Conservation (phyloP, 805 yeast species). For the Metschnikowia matae region DNA sequence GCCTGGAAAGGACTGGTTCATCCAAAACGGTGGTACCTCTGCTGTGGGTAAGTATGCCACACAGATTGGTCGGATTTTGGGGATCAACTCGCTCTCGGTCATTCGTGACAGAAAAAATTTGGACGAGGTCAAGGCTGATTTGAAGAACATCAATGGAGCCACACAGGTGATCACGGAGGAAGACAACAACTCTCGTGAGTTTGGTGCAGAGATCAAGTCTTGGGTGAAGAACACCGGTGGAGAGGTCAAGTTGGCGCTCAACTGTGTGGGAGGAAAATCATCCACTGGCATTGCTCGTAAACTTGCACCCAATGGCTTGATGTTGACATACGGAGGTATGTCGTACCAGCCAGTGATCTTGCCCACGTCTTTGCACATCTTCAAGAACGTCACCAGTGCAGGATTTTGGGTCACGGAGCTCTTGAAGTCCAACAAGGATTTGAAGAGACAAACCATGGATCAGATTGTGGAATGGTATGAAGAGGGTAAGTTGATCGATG, state of each 20-base stretch:
- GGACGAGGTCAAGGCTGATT: conserved; percentile 50
- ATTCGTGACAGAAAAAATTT: conserved; percentile 82
- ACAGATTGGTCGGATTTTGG: conserved; percentile 77
- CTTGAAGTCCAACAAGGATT: conserved; percentile 31
- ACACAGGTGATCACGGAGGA: conserved; percentile 87
- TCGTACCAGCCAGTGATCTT: conserved; percentile 90
- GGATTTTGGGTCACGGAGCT: conserved; percentile 90
- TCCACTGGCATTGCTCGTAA: conserved; percentile 81
- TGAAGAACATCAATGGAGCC: conserved; percentile 66
- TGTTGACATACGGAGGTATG: conserved; percentile 97
- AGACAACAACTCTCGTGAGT: conserved; percentile 66
- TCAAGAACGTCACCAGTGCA: conserved; percentile 76
- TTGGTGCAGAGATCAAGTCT: conserved; percentile 54
- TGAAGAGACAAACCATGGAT: conserved; percentile 34
- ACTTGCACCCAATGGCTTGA: conserved; percentile 64
- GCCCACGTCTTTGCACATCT: conserved; percentile 85
- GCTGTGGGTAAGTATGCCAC: conserved; percentile 91
- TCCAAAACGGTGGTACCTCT: conserved; percentile 95
- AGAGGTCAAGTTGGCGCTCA: conserved; percentile 72
- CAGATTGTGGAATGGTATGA: conserved; percentile 42
- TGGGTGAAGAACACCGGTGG: conserved; percentile 48
- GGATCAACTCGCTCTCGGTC: conserved; percentile 79
- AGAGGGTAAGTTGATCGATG: conserved; percentile 33
- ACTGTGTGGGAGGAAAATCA: conserved; percentile 91
- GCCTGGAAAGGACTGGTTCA: conserved; percentile 77